Percentiles rank a stretch among this genome's conserved stretches.
phyloP scores from a whole-genome alignment of 2,329 filamentous ascomycete genomes.

The Colletotrichum sp. region DNA sequence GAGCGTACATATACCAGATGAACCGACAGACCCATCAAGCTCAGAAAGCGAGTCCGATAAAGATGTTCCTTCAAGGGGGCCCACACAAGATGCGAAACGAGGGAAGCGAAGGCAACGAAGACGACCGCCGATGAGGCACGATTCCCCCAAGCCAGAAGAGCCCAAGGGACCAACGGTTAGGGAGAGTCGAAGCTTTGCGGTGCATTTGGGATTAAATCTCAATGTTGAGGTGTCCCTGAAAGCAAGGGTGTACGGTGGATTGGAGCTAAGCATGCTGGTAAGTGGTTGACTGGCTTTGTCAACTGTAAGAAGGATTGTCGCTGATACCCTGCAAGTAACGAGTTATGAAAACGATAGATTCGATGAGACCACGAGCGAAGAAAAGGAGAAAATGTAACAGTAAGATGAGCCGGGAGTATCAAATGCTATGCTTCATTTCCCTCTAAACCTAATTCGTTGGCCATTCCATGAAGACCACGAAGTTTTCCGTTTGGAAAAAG shows the following conservation, averaged over 20 bases:
- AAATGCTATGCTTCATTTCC: too few species aligned
- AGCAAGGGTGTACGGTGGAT: background rate
- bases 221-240: slow-evolving; percentile 11
- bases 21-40: background rate
- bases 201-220: slow-evolving; percentile 4
- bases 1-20: background rate
- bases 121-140: background rate
- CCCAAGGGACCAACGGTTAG: background rate
- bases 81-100: background rate
- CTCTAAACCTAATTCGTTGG: too few species aligned
- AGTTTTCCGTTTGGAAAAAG: background rate
- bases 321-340: background rate
- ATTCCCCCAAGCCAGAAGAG: background rate
- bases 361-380: background rate
- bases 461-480: too few species aligned
- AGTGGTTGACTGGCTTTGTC: background rate
- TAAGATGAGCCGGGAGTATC: too few species aligned
- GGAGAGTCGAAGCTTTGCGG: background rate
- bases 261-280: slow-evolving; percentile 13
- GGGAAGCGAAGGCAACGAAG: background rate
- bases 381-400: background rate
- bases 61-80: background rate
- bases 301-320: background rate
- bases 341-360: background rate
- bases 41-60: slow-evolving; percentile 6